Conservation (phyloP, 495 filamentous ascomycete genomes). For the Arthonia radiata region DNA sequence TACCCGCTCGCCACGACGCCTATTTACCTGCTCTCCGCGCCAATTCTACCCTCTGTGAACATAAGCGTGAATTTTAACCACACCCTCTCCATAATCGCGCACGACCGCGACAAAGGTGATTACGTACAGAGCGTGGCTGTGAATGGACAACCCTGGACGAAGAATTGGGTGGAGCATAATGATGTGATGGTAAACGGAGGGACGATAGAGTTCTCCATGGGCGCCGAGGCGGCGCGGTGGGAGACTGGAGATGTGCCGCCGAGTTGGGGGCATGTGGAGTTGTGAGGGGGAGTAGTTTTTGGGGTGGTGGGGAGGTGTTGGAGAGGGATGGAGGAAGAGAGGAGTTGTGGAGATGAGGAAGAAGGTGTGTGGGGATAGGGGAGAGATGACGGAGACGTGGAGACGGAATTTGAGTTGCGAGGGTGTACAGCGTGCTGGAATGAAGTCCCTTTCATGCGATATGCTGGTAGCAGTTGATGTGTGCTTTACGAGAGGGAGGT, state of each 20-base stretch:
- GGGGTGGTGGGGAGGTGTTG: too few relatives aligned
- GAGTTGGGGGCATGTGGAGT: constrained; percentile 13
- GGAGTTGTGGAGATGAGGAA: too few relatives aligned
- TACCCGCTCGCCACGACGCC: constrained; percentile 20
- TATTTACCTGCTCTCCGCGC: constrained; percentile 12
- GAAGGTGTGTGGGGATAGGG: too few relatives aligned
- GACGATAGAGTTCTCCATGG: constrained; percentile 12
- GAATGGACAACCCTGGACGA: constrained; percentile 11
- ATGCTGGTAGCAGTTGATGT: too few relatives aligned
- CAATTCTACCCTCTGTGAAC: constrained; percentile 14
- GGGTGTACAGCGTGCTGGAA: too few relatives aligned
- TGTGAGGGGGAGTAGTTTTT: too few relatives aligned
- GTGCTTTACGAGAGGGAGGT: too few relatives aligned
- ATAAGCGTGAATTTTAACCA: constrained; percentile 9
- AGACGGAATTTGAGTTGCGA: too few relatives aligned
- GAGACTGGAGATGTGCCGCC: constrained; percentile 13
- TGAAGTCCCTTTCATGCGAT: too few relatives aligned
- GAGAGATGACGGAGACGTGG: too few relatives aligned
- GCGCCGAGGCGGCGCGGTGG: constrained; percentile 9
- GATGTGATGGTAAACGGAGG: constrained; percentile 14
- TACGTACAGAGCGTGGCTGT: constrained; percentile 14
- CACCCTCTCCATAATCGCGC: constrained; percentile 11
- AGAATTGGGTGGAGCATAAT: constrained; percentile 13
- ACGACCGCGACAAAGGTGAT: constrained; percentile 9
- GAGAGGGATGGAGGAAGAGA: too few relatives aligned